Conservation (phyloP, 306 rosid genomes). For the Prunus dulcis region DNA sequence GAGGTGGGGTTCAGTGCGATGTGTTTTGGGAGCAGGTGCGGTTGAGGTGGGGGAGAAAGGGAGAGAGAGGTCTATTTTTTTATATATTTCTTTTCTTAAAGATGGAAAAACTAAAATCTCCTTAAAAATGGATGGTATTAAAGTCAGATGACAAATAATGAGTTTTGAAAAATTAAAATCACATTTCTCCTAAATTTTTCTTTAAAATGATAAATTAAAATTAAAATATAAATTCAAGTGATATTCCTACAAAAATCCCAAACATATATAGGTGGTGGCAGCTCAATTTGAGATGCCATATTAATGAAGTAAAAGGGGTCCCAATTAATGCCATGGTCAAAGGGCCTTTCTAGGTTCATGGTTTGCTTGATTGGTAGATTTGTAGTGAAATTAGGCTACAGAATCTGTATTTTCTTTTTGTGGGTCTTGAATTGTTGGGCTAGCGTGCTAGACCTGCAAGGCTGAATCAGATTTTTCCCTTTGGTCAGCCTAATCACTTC, state of each 20-base stretch:
- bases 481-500: conserved; percentile 8
- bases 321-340: conserved; percentile 57
- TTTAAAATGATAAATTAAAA: accelerated
- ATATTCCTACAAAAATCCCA: too few relatives aligned
- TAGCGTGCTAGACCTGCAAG: conserved; percentile 5
- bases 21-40: too few relatives aligned
- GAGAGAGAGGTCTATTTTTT: too few relatives aligned
- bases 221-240: too few relatives aligned
- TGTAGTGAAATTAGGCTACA: conserved; percentile 54
- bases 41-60: too few relatives aligned
- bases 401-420: conserved; percentile 42
- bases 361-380: conserved; percentile 45
- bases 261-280: not conserved
- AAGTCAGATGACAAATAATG: too few relatives aligned
- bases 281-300: conserved; percentile 26
- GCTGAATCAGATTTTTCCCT: not conserved
- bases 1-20: too few relatives aligned
- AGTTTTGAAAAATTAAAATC: too few relatives aligned
- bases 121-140: too few relatives aligned
- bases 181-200: too few relatives aligned
- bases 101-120: too few relatives aligned
- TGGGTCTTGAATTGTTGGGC: conserved; percentile 58
- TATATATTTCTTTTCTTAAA: too few relatives aligned
- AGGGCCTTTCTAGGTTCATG: conserved; percentile 56
- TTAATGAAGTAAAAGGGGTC: conserved; percentile 25